Base-by-base conservation (phyloP, 2,329 filamentous ascomycete genomes). In the Biscogniauxia mediterranea region DNA sequence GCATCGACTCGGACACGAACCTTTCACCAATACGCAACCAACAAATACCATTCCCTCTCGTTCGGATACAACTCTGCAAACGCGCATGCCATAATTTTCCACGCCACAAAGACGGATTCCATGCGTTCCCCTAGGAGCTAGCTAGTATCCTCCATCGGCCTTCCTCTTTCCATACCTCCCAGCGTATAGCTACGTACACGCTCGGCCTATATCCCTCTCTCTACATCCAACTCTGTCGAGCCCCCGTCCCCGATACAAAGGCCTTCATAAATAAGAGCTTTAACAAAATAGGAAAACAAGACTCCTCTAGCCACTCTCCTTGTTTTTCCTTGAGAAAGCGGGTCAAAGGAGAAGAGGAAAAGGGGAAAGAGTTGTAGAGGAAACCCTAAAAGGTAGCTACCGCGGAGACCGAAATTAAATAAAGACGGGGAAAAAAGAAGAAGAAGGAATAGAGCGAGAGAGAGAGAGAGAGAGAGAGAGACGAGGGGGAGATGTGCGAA, bases 401-500 rank as follows among this genome's bases (percentile, higher is more conserved):
- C n/a, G n/a, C n/a, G n/a, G n/a, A n/a, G n/a, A n/a, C n/a, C n/a
- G n/a, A n/a, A n/a, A n/a, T n/a, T n/a, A n/a, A n/a, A n/a, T n/a
- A n/a, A n/a, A n/a, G n/a, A n/a, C n/a, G n/a, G 32, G 2, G 19
- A 19, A 21, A 15, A 8, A 52, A 28, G 51, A 50, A 60, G 38
- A 8, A 42, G 13, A 42, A 15, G 15, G 38, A 42, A 42, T 13
- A 17, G 38, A 42, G 38, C 5, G 50, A 52, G 9, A 15, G 50
- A 21, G n/a, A 20, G 9, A 21, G n/a, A n/a, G n/a, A n/a, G n/a
- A n/a, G n/a, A n/a, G n/a, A n/a, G n/a, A n/a, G n/a, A n/a, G n/a
- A n/a, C n/a, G n/a, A n/a, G 11, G 19, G 38, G 38, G 56, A 20
- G 49, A 77, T 78, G 76, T 78, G 76, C 64, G 75, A 78, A 55